A percentile compares a stretch with the other conserved stretches of the same genome.
These are phyloP conservation scores for Penicillium polonicum DNA, from an alignment of 2,329 filamentous ascomycete species.

Conservation along the genomic window DNA sequence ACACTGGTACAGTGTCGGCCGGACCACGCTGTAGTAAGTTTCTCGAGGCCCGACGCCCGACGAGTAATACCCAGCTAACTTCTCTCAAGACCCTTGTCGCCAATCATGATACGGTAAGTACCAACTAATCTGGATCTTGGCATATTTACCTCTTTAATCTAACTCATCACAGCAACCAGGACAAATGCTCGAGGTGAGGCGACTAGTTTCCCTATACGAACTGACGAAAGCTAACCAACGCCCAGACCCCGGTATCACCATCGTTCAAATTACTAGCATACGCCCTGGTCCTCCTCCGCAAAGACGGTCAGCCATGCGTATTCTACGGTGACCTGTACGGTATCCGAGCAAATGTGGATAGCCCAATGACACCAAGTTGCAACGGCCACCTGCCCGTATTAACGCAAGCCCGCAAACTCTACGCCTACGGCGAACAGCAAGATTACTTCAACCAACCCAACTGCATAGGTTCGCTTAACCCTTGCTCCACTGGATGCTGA, in stretches of 20 bases:
- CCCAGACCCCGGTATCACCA: constrained; percentile 57
- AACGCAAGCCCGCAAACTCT: constrained; percentile 62
- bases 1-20: constrained; percentile 58
- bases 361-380: constrained; percentile 54
- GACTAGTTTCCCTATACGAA: background rate
- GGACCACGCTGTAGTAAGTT: constrained; percentile 46
- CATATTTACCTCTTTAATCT: background rate
- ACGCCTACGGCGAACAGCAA: constrained; percentile 64
- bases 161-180: constrained; percentile 55
- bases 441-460: constrained; percentile 63
- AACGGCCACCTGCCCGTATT: constrained; percentile 58
- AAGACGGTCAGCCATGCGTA: constrained; percentile 63
- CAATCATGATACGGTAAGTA: constrained; percentile 27
- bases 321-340: constrained; percentile 72
- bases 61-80: constrained; percentile 7
- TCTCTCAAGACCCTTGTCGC: constrained; percentile 19
- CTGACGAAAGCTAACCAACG: background rate
- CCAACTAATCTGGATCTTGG: background rate
- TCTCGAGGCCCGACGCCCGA: background rate
- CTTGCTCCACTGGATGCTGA: background rate
- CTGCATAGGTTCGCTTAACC: constrained; percentile 54
- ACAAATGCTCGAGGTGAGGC: constrained; percentile 57
- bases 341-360: constrained; percentile 50
- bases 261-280: constrained; percentile 73
- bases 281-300: constrained; percentile 66